Conservation (phyloP, 768 basidiomycete genomes). For the Boletus barrowsii region DNA sequence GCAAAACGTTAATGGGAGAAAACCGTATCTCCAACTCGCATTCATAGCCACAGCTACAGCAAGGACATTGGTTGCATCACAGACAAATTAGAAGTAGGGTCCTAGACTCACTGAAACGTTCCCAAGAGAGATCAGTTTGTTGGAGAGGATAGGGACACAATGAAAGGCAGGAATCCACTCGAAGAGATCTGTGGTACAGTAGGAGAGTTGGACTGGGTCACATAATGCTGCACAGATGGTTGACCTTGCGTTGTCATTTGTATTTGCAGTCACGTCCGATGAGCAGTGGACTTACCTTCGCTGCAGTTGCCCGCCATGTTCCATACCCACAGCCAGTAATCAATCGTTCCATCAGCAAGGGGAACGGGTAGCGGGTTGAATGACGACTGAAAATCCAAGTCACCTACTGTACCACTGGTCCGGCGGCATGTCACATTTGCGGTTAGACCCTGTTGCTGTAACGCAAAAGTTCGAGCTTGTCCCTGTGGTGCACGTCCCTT, state of each 20-base stretch:
- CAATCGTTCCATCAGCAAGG: background rate
- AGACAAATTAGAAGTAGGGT: background rate
- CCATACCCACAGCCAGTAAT: slow-evolving; percentile 9
- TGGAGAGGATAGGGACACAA: slow-evolving; percentile 2
- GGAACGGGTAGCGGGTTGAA: background rate
- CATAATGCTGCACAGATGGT: slow-evolving; percentile 2
- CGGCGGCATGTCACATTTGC: slow-evolving; percentile 7
- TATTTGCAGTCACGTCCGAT: background rate
- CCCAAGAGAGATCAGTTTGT: background rate
- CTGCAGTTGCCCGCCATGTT: background rate
- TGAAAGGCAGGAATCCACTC: slow-evolving; percentile 1
- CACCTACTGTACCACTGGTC: background rate
- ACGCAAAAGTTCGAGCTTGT: background rate
- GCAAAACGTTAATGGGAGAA: slow-evolving; percentile 10
- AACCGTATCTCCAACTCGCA: slow-evolving; percentile 12
- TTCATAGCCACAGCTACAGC: background rate
- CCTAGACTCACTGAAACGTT: background rate
- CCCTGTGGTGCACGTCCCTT: background rate
- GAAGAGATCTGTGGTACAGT: background rate
- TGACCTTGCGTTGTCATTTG: background rate
- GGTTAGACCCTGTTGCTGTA: slow-evolving; percentile 20
- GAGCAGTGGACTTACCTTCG: background rate
- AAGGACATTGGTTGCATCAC: background rate
- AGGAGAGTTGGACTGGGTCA: slow-evolving; percentile 1
- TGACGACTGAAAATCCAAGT: background rate